These are phyloP conservation scores for Hypoxylon sp. DNA, from an alignment of 2,329 filamentous ascomycete genomes.

Conservation along the genomic window DNA sequence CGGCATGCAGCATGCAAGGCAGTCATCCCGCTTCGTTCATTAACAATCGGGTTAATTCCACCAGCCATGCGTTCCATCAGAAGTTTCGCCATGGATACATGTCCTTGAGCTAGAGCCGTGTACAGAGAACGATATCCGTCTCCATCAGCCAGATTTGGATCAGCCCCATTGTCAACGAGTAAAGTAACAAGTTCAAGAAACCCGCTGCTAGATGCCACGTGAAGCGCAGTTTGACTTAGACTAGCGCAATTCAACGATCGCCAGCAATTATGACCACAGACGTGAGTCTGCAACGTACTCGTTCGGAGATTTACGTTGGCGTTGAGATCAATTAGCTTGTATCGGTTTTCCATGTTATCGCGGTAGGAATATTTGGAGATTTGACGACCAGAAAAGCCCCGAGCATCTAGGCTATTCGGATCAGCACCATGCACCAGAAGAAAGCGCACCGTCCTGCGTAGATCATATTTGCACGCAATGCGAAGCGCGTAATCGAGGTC, in stretches of 20 bases:
- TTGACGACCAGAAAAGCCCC: no score
- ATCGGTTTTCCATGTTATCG: no score
- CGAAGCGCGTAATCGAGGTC: no score
- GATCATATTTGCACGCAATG: no score
- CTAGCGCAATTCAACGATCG: conserved; percentile 10
- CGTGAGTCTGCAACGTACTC: no score
- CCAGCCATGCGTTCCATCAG: neutral
- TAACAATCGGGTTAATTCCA: conserved; percentile 2
- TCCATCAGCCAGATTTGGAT: neutral
- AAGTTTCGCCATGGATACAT: conserved; percentile 1
- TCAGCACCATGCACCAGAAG: no score
- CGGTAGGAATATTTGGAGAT: no score
- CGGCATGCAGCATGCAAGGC: conserved; percentile 17
- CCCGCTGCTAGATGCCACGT: neutral
- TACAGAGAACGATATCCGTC: conserved; percentile 6
- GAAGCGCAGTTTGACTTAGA: conserved; percentile 9
- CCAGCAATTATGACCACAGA: conserved; percentile 11
- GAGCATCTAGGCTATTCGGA: no score
- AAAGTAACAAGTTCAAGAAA: neutral
- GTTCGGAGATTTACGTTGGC: no score
- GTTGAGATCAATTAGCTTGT: no score
- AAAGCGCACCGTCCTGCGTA: no score
- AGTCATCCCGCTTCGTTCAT: conserved; percentile 1
- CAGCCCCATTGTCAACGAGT: conserved; percentile 1
- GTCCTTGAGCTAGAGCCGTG: conserved; percentile 4